These are phyloP conservation scores for Neurospora sublineolata DNA, from an alignment of 495 filamentous ascomycete species.

Conservation along the genomic window DNA sequence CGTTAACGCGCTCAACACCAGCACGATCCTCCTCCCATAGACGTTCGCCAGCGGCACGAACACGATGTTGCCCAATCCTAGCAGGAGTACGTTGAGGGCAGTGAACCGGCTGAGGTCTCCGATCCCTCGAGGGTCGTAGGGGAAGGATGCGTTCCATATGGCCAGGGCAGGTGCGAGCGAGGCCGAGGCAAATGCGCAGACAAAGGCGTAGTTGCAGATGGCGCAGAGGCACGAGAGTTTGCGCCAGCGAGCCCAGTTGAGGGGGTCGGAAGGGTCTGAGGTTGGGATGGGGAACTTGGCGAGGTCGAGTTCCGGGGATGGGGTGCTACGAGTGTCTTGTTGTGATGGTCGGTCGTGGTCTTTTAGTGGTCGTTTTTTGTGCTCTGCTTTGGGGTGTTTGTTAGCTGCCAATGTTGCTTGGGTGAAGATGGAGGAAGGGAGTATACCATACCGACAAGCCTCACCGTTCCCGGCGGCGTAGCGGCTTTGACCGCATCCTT, in stretches of 20 bases:
- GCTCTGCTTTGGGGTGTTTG: conserved; percentile 5
- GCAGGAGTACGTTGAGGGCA: conserved; percentile 16
- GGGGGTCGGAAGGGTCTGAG: conserved; percentile 18
- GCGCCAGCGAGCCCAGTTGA: conserved; percentile 21
- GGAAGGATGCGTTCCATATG: conserved; percentile 19
- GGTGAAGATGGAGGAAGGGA: neutral
- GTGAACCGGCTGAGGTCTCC: conserved; percentile 16
- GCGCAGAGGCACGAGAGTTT: conserved; percentile 14
- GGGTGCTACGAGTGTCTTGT: neutral
- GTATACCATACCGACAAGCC: conserved; percentile 15
- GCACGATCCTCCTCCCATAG: conserved; percentile 43
- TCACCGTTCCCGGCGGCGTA: conserved; percentile 21
- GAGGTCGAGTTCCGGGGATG: neutral
- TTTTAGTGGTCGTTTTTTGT: conserved; percentile 7
- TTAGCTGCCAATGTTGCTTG: conserved; percentile 3
- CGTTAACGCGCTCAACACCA: conserved; percentile 36
- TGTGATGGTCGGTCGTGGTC: neutral
- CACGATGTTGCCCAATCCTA: conserved; percentile 25
- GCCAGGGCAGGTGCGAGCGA: conserved; percentile 16
- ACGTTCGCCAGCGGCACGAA: conserved; percentile 49
- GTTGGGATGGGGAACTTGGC: conserved; percentile 14
- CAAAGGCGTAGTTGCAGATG: conserved; percentile 19
- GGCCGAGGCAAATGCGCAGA: conserved; percentile 16
- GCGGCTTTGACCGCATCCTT: conserved; percentile 15
- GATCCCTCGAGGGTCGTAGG: conserved; percentile 3